Evolutionary conservation across 2,329 filamentous ascomycete genomes (phyloP), one percentile per base, ranked within the genome.

Genomic region (Xylaria sp.): DNA sequence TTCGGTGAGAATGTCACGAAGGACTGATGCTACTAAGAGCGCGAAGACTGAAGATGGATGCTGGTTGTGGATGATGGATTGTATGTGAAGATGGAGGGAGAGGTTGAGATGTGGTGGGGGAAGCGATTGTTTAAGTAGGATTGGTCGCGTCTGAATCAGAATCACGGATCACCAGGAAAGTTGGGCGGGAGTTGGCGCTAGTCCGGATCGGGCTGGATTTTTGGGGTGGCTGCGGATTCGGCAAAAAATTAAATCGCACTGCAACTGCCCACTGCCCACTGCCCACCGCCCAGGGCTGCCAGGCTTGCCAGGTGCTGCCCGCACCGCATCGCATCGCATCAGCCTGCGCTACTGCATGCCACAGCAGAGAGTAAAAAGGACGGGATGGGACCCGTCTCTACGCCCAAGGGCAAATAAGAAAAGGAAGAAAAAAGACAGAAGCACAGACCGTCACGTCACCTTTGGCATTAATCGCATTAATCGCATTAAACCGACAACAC

Each of bases 51-150:
- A 56, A 50, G 59, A 63, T 57, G 51, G 57, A 62, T 64, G 48
- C 46, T 60, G 56, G 51, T 59, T 61, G 66, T 58, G 58, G 56
- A 56, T 60, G 63, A 64, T 64, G 62, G 59, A 66, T 58, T 63
- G 65, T 66, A 63, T 63, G 66, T 63, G 69, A 68, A 75, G 72
- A 72, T 74, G 64, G 63, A 67, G 69, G 66, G 67, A 67, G 66
- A 67, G 60, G 63, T 65, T 39, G 66, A 71, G 46, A 50, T 57
- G 52, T 64, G 61, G 69, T 69, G 68, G 66, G 68, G 67, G 67
- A 68, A 58, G 49, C 56, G 58, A 47, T 11, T 59, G 60, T 61
- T 71, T 71, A 70, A 69, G 68, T 71, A 70, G 57, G 68, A 56
- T 48, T 49, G 58, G 64, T 67, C 65, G 69, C 68, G 68, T 69